Evolutionary conservation across 176 grass and related monocot species (phyloP).

Genomic region (Oropetium thomaeum): DNA sequence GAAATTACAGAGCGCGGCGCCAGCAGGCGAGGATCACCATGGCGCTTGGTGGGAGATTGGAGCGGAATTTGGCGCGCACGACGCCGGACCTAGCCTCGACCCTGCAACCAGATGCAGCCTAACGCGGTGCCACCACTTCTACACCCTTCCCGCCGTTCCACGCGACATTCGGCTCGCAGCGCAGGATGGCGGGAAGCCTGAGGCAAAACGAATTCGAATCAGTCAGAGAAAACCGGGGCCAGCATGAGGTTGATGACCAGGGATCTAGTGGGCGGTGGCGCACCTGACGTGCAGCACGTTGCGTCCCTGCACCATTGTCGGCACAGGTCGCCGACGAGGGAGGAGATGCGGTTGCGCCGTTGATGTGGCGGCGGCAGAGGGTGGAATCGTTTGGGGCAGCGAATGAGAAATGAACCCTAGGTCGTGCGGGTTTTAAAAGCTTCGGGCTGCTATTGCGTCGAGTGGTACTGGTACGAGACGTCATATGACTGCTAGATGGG

Average conservation of each 20-base stretch:
- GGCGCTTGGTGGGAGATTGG: slow-evolving; percentile 53
- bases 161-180: slow-evolving; percentile 60
- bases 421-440: slow-evolving; percentile 18
- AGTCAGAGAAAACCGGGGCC: not conserved
- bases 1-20: not conserved
- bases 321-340: not conserved
- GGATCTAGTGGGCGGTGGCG: not conserved
- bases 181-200: slow-evolving; percentile 64
- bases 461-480: too few species aligned
- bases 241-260: not conserved
- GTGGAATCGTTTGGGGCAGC: not conserved
- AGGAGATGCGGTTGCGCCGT: not conserved
- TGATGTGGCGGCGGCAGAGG: not conserved
- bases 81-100: slow-evolving; percentile 62
- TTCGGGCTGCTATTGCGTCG: not conserved
- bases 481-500: not conserved
- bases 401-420: slow-evolving; percentile 45
- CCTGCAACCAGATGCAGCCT: slow-evolving; percentile 66
- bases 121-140: slow-evolving; percentile 43
- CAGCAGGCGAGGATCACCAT: slow-evolving; percentile 31
- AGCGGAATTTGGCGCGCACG: slow-evolving; percentile 61
- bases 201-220: not conserved
- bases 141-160: slow-evolving; percentile 71
- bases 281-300: slow-evolving; percentile 45
- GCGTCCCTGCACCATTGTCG: slow-evolving; percentile 52